A percentile compares a stretch with the other conserved stretches of the same genome.
Conservation (phyloP, 306 rosid genomes). For the Glycine tomentella region DNA sequence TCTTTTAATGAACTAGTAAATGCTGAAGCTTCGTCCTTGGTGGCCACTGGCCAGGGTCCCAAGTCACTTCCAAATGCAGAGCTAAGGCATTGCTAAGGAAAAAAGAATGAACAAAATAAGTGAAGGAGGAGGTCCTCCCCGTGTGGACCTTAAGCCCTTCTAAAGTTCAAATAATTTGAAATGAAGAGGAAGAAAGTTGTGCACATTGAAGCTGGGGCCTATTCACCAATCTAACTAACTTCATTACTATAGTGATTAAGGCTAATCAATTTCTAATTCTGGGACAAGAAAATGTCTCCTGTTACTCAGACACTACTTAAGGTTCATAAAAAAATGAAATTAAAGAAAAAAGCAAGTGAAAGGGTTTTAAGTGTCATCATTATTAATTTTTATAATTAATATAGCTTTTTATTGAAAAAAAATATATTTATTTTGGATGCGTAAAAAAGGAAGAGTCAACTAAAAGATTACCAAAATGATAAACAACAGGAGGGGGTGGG, state of each 20-base stretch:
- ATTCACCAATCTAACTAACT: slow-evolving; percentile 41
- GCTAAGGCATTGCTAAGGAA: background rate
- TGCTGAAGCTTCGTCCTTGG: background rate
- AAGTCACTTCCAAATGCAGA: background rate
- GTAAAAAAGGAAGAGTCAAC: background rate
- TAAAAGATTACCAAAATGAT: slow-evolving; percentile 3
- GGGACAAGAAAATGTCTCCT: slow-evolving; percentile 44
- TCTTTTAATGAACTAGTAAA: background rate
- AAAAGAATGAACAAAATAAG: slow-evolving; percentile 10
- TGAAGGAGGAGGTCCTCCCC: slow-evolving; percentile 24
- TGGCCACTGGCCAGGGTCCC: slow-evolving; percentile 26
- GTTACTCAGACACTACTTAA: slow-evolving; percentile 39
- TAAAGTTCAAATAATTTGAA: slow-evolving; percentile 55
- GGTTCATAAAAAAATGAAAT: background rate
- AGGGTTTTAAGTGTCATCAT: slow-evolving; percentile 23
- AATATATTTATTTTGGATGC: background rate
- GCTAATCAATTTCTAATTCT: slow-evolving; percentile 32
- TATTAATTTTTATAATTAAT: background rate
- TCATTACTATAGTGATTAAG: slow-evolving; percentile 41
- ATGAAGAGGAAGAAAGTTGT: slow-evolving; percentile 34
- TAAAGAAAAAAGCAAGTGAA: background rate
- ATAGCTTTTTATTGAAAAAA: background rate
- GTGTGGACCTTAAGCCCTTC: slow-evolving; percentile 46
- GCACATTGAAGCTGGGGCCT: slow-evolving; percentile 45
- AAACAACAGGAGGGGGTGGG: background rate